A percentile compares a stretch with the other conserved stretches of the same genome.
Evolutionary conservation across 805 yeast genomes (phyloP).

Genomic region (Myxozyma geophila): DNA sequence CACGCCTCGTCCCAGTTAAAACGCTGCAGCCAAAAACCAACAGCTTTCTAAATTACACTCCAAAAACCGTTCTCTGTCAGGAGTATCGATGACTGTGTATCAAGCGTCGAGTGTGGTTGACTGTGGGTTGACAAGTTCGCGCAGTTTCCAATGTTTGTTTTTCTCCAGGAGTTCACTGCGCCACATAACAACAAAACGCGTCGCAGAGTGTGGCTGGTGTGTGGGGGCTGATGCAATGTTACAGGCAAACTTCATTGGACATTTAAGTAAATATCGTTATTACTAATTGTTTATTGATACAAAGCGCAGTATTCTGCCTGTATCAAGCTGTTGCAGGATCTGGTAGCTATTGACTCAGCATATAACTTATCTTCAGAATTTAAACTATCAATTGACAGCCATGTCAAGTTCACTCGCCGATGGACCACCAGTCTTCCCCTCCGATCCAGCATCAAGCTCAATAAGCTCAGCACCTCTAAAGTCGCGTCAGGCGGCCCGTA

Average conservation of each 20-base stretch:
- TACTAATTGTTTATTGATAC: too few species aligned
- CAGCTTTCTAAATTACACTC: too few species aligned
- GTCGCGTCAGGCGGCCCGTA: slow-evolving; percentile 14
- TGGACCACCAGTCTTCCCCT: slow-evolving; percentile 5
- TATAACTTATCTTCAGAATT: background rate
- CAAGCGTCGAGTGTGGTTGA: background rate
- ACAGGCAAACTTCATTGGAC: background rate
- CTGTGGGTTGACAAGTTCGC: background rate
- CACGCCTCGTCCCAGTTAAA: too few species aligned
- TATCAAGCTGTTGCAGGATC: too few species aligned
- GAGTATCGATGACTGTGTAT: too few species aligned
- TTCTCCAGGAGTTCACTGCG: slow-evolving; percentile 4
- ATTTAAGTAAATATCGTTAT: too few species aligned
- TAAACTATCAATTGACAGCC: background rate
- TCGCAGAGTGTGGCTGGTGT: slow-evolving; percentile 1
- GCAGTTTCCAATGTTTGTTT: slow-evolving; percentile 1
- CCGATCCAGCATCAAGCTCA: slow-evolving; percentile 1
- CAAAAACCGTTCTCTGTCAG: too few species aligned
- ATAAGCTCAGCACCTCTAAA: slow-evolving; percentile 13
- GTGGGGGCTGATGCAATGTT: background rate
- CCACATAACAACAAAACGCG: slow-evolving; percentile 19
- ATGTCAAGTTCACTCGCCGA: slow-evolving; percentile 1
- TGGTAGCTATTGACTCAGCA: too few species aligned
- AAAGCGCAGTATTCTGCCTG: too few species aligned
- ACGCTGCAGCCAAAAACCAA: too few species aligned